Conservation (phyloP, 2,329 filamentous ascomycete genomes). For the Fusarium sarcochroum region DNA sequence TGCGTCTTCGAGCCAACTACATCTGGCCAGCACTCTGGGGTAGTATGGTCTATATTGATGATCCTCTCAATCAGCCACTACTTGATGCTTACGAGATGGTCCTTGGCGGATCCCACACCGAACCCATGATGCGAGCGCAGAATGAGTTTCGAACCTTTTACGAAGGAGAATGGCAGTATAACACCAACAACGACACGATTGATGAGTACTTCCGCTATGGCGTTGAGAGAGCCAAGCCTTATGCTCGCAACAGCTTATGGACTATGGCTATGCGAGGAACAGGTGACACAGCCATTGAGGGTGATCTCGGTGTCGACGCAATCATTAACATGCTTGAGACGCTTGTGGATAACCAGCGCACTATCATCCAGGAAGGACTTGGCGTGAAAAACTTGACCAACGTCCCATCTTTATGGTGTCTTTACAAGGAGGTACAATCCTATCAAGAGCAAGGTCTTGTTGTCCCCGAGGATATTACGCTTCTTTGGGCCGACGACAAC, state of each 20-base stretch:
- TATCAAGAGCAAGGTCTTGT: constrained; percentile 72
- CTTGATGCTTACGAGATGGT: constrained; percentile 82
- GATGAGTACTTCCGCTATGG: constrained; percentile 78
- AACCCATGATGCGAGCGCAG: constrained; percentile 76
- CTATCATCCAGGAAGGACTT: constrained; percentile 42
- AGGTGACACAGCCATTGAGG: constrained; percentile 73
- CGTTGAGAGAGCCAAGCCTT: constrained; percentile 73
- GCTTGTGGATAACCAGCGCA: constrained; percentile 55
- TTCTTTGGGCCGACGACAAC: constrained; percentile 76
- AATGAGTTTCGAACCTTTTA: constrained; percentile 69
- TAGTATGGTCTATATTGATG: constrained; percentile 80
- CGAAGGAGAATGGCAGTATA: constrained; percentile 77
- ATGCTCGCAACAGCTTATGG: constrained; percentile 74
- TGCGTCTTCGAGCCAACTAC: constrained; percentile 80
- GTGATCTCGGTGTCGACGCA: constrained; percentile 60
- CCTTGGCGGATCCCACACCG: constrained; percentile 79
- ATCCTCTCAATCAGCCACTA: constrained; percentile 75
- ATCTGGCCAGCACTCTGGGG: constrained; percentile 82
- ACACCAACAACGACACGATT: constrained; percentile 77
- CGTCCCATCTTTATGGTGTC: constrained; percentile 69
- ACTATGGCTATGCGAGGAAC: constrained; percentile 80
- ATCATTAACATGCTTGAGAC: constrained; percentile 56
- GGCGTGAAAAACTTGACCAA: constrained; percentile 28
- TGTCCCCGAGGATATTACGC: constrained; percentile 73
- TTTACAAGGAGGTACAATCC: constrained; percentile 76